Evolutionary conservation across 1,284 basidiomycete genomes (phyloP).

Genomic region (Ceratobasidium sp.): DNA sequence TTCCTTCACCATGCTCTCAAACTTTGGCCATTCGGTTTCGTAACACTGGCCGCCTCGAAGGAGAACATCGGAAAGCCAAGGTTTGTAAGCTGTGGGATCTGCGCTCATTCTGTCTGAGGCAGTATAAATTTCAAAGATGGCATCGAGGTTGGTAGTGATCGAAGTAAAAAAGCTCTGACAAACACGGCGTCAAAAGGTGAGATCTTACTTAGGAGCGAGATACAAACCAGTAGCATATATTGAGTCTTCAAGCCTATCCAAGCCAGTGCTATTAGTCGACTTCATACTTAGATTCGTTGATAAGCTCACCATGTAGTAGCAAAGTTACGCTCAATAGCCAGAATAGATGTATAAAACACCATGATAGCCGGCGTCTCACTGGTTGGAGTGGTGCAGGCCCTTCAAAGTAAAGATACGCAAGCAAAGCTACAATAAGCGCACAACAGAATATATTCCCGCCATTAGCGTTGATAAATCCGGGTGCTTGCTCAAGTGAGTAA

Average conservation of each 20-base stretch:
- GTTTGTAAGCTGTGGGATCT: too few relatives aligned
- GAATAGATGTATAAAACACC: constrained; percentile 14
- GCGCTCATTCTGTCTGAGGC: too few relatives aligned
- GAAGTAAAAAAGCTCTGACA: not conserved
- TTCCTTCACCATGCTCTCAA: too few relatives aligned
- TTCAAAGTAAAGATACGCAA: constrained; percentile 35
- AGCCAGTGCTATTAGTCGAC: not conserved
- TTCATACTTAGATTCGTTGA: too few relatives aligned
- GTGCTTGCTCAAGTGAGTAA: not conserved
- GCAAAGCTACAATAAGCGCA: constrained; percentile 8
- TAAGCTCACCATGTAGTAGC: not conserved
- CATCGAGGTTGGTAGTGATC: not conserved
- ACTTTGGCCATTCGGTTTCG: too few relatives aligned
- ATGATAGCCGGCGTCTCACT: constrained; percentile 12
- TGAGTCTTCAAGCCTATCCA: constrained; percentile 28
- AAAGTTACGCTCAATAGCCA: constrained; percentile 34
- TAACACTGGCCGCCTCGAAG: too few relatives aligned
- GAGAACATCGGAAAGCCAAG: too few relatives aligned
- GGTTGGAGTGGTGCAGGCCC: constrained; percentile 8
- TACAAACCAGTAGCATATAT: not conserved
- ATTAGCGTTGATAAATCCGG: not conserved
- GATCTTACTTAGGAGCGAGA: too few relatives aligned
- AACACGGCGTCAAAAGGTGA: too few relatives aligned
- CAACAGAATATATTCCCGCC: not conserved
- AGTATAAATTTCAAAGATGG: too few relatives aligned